Conservation (phyloP, 2,329 filamentous ascomycete species). For the Fusarium sp. region DNA sequence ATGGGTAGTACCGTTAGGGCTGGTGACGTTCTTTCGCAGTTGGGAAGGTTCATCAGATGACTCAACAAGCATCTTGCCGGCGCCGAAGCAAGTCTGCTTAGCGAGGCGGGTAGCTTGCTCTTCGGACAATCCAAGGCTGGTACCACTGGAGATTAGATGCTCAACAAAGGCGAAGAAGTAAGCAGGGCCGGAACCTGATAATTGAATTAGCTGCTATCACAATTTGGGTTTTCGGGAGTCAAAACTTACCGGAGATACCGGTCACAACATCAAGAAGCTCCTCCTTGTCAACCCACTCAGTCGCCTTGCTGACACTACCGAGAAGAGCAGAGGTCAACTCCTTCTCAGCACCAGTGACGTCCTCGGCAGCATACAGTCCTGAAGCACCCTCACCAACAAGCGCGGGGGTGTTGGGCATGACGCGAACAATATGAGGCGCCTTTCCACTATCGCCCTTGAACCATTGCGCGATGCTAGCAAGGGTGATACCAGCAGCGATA, state of each 20-base stretch:
- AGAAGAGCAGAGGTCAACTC: slow-evolving; percentile 58
- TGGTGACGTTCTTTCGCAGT: slow-evolving; percentile 64
- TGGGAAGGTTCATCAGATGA: slow-evolving; percentile 60
- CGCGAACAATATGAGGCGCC: slow-evolving; percentile 60
- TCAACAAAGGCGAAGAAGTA: slow-evolving; percentile 68
- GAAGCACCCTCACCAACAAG: slow-evolving; percentile 64
- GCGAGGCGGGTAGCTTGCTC: slow-evolving; percentile 64
- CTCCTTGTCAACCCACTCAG: slow-evolving; percentile 64
- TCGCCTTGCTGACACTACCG: slow-evolving; percentile 60
- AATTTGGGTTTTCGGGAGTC: accelerated
- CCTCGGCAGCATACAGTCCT: slow-evolving; percentile 59
- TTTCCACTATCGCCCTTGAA: slow-evolving; percentile 53
- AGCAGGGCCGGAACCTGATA: slow-evolving; percentile 61
- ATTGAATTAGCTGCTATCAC: neutral
- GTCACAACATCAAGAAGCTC: slow-evolving; percentile 64
- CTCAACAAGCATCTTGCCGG: slow-evolving; percentile 63
- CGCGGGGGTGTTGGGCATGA: slow-evolving; percentile 67
- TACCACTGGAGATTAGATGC: slow-evolving; percentile 60
- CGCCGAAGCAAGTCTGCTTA: slow-evolving; percentile 64
- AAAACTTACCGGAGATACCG: slow-evolving; percentile 59
- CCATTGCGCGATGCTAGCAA: slow-evolving; percentile 59
- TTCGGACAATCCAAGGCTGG: slow-evolving; percentile 58
- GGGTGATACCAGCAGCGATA: slow-evolving; percentile 63
- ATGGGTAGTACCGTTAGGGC: slow-evolving; percentile 64
- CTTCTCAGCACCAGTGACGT: slow-evolving; percentile 58